Evolutionary conservation across 2,329 filamentous ascomycete genomes (phyloP).

Genomic region (Didymella pomorum): DNA sequence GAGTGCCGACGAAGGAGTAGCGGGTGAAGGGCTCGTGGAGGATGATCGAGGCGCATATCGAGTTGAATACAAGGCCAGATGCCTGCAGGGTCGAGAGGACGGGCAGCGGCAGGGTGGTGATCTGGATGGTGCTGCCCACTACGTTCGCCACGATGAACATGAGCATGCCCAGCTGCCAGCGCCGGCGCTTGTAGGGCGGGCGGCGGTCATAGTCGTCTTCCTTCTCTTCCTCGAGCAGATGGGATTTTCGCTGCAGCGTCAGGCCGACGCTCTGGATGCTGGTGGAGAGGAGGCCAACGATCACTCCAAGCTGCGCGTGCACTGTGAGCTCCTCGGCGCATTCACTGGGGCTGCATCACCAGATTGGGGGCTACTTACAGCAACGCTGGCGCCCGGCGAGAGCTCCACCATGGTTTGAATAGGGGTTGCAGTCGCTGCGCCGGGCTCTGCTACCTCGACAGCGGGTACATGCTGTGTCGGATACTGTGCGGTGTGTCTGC

Average conservation of each 20-base stretch:
- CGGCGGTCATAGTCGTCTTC: conserved; percentile 77
- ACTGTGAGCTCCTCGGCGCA: conserved; percentile 19
- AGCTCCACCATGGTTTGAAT: conserved; percentile 50
- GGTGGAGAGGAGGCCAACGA: conserved; percentile 92
- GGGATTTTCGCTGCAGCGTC: conserved; percentile 96
- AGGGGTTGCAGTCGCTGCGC: conserved; percentile 28
- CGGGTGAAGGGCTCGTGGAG: conserved; percentile 92
- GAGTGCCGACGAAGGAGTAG: conserved; percentile 89
- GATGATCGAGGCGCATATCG: conserved; percentile 92
- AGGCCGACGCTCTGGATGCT: conserved; percentile 94
- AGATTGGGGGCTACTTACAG: conserved; percentile 44
- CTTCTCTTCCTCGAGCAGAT: conserved; percentile 97
- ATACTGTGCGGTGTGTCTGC: conserved; percentile 11
- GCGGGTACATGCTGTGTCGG: conserved; percentile 39
- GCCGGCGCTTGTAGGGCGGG: conserved; percentile 85
- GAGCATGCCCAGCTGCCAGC: conserved; percentile 97
- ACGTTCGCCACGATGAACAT: conserved; percentile 97
- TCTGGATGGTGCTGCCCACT: conserved; percentile 94
- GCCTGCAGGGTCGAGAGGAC: conserved; percentile 91
- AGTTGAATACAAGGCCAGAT: conserved; percentile 97
- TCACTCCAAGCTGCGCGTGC: conserved; percentile 76
- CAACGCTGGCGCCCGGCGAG: conserved; percentile 53
- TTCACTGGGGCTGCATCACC: neutral
- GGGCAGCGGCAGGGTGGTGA: conserved; percentile 91
- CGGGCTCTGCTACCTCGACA: conserved; percentile 42